phyloP scores from a whole-genome alignment of 345 rosid genomes.

The Acer yangbiense region DNA sequence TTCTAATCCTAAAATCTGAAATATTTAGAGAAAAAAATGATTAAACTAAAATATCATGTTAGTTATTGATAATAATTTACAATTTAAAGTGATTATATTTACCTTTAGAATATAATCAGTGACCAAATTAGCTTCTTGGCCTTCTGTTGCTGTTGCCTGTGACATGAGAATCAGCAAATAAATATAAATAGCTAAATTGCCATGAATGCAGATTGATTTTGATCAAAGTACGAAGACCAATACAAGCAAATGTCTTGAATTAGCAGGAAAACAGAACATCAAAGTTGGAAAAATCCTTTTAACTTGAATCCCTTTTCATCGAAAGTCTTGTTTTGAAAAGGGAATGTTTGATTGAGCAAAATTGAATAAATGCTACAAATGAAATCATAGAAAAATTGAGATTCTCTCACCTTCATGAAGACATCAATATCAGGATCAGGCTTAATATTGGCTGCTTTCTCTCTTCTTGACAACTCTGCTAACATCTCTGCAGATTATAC shows the following conservation, averaged over 20 bases:
- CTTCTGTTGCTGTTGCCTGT: slow-evolving; percentile 52
- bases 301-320: too few relatives aligned
- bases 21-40: background rate
- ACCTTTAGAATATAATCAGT: slow-evolving; percentile 68
- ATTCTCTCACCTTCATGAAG: slow-evolving; percentile 63
- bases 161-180: slow-evolving; percentile 6
- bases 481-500: slow-evolving; percentile 50
- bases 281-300: background rate
- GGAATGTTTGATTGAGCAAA: too few relatives aligned
- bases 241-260: background rate
- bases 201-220: background rate
- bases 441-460: slow-evolving; percentile 70
- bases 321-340: too few relatives aligned
- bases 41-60: background rate
- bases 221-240: background rate
- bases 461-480: slow-evolving; percentile 75
- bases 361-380: background rate
- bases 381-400: background rate
- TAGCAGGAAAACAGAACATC: background rate
- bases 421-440: slow-evolving; percentile 85
- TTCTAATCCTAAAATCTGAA: slow-evolving; percentile 63
- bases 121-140: slow-evolving; percentile 52
- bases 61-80: background rate
- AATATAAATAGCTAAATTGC: slow-evolving; percentile 1
- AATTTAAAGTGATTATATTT: background rate